Evolutionary conservation across 1,284 basidiomycete species (phyloP), one percentile per base, ranked within the genome.

Genomic region (Apiotrichum montevideense): DNA sequence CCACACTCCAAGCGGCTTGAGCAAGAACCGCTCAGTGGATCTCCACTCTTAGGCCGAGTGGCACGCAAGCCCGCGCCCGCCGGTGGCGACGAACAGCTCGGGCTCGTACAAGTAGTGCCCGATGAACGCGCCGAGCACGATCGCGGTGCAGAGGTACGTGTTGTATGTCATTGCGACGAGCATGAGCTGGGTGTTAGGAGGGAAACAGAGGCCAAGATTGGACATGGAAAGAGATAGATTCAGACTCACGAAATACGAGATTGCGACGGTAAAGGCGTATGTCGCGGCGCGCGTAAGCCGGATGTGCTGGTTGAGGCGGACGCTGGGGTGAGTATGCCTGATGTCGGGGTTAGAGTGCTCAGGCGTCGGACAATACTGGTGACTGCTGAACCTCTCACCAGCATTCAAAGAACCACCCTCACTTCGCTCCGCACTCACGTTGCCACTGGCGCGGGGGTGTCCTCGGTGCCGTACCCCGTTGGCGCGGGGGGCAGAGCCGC

Each of bases 81-180:
- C 21, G 21, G 21, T 21, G 21, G 21, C 21, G 21, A 21, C 21
- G 21, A 21, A 21, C 21, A 75, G 63, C 41, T 74, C 72, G n/a
- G 55, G 63, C 61, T 77, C 75, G 54, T 75, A 77, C 41, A 69
- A 21, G 9, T 72, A 56, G 63, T 78, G 76, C 3, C 77, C 77
- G 0, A 71, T 51, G 54, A 76, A 73, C 6, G 77, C 69, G 6
- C 77, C 77, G 6, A 76, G 29, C 13, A 79, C 64, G 46, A 79
- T 74, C 1, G 77, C 71, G 9, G 60, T 46, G 60, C 77, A 76
- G 56, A 78, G 74, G 58, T 67, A 78, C 13, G 71, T 71, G 55
- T 76, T 75, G 66, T 75, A 79, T 4, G 76, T 76, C 77, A 79
- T 79, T 8, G 77, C 74, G 35, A 77, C 77, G 42, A 79, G 67